Evolutionary conservation across 1,139 yeast genomes (phyloP), one percentile per base, ranked within the genome.

Genomic region (Nakaseomyces sp.): DNA sequence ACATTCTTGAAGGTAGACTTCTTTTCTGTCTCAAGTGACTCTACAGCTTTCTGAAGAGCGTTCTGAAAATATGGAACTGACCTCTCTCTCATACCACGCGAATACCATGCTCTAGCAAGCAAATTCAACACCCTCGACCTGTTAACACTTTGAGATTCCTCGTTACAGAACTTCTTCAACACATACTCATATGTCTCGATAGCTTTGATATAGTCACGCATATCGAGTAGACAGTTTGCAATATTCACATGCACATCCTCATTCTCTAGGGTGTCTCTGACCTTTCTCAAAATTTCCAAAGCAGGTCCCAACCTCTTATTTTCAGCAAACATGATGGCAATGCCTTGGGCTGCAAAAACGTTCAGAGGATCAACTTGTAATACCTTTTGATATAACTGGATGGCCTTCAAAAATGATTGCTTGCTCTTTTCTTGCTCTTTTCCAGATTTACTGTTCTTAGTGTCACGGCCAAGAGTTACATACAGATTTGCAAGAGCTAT

Each of bases 321-420:
- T 56, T 89, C 97, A 18, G 95, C 94, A 63, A 87, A 84, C 9
- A 89, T 79, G 44, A 91, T 88, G 1, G 97, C 98, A 50, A 93
- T 73, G 43, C 99, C 99, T 64, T 91, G 98, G 0, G 98, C 98
- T 2, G 97, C 99, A 67, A 82, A 91, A 1, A 91, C 94, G 61
- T 91, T 87, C 53, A 76, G 72, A 5, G 91, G 77, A 65, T 91
- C 98, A 30, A 88, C 70, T 42, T 84, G 81, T 46, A 93, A 69
- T 1, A 88, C 96, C 65, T 91, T 91, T 55, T 88, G 84, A 62
- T 81, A 91, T 45, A 89, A 70, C 63, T 91, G 96, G 18, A 89
- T 84, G 13, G 96, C 96, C 65, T 95, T 78, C 41, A 81, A 71
- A 59, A 83, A 89, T 47, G 88, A 83, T 53, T 82, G 85, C 54